A percentile compares a stretch with the other conserved stretches of the same genome.
Conservation (phyloP, 306 rosid species). For the Fagus sylvatica region DNA sequence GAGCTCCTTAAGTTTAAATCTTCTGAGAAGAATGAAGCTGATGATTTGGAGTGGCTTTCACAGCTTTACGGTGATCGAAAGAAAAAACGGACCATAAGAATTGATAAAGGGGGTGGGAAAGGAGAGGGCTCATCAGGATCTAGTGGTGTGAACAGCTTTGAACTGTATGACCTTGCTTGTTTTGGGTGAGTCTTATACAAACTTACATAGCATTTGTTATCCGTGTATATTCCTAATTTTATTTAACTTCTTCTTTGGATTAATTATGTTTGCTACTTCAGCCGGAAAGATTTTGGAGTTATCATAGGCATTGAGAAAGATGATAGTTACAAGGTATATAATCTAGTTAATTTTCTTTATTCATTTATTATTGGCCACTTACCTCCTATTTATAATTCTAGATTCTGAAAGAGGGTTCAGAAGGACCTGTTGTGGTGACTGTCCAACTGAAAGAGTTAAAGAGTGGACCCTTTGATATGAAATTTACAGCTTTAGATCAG, state of each 20-base stretch:
- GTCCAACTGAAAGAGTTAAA: constrained; percentile 56
- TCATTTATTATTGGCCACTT: not conserved
- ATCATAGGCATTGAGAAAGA: constrained; percentile 79
- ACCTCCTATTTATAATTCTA: constrained; percentile 25
- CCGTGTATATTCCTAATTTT: not conserved
- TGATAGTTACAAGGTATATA: constrained; percentile 74
- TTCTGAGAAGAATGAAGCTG: constrained; percentile 61
- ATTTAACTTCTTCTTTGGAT: constrained; percentile 9
- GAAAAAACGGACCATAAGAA: constrained; percentile 45
- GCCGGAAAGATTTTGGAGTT: constrained; percentile 87
- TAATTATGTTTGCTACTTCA: constrained; percentile 40
- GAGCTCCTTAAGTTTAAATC: constrained; percentile 71
- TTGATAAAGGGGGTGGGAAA: constrained; percentile 62
- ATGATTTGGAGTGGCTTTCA: constrained; percentile 83
- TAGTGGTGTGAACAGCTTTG: constrained; percentile 48
- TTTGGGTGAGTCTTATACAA: constrained; percentile 65
- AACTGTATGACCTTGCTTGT: constrained; percentile 75
- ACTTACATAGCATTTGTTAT: constrained; percentile 24
- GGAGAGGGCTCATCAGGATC: constrained; percentile 71
- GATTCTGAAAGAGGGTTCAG: constrained; percentile 75
- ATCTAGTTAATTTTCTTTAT: constrained; percentile 14
- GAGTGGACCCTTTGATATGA: constrained; percentile 59
- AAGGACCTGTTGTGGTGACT: constrained; percentile 62
- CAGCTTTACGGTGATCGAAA: constrained; percentile 76
- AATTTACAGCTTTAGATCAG: constrained; percentile 76